Evolutionary conservation across 148 eudicot species (phyloP).

Genomic region (Camellia granthamiana): DNA sequence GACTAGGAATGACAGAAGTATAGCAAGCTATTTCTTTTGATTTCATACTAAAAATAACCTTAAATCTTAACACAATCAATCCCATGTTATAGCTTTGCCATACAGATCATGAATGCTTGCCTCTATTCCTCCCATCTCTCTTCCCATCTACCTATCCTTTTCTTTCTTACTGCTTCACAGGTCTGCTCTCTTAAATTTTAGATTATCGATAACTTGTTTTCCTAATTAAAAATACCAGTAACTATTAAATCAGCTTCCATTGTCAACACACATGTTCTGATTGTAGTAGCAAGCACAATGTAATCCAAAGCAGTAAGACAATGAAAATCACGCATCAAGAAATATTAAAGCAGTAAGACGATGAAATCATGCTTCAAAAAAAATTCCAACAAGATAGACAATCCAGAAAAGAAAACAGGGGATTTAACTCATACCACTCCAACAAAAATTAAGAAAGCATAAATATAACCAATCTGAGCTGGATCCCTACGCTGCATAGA

Average conservation of each 20-base stretch:
- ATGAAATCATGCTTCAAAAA: neutral
- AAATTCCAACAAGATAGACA: slow-evolving; percentile 1
- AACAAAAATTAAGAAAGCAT: slow-evolving; percentile 78
- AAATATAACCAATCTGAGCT: slow-evolving; percentile 81
- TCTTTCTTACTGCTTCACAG: too few relatives aligned
- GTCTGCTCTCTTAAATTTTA: too few relatives aligned
- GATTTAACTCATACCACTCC: slow-evolving; percentile 76
- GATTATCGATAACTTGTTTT: too few relatives aligned
- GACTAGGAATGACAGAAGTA: too few relatives aligned
- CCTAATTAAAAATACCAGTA: too few relatives aligned
- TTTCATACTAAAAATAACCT: too few relatives aligned
- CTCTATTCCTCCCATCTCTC: too few relatives aligned
- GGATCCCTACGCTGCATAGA: slow-evolving; percentile 93
- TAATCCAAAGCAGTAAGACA: neutral
- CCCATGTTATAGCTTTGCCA: too few relatives aligned
- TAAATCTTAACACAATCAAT: too few relatives aligned
- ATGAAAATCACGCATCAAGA: neutral
- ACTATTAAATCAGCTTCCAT: neutral
- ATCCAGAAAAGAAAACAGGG: neutral
- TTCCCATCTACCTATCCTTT: too few relatives aligned
- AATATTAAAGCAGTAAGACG: neutral
- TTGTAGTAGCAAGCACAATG: neutral
- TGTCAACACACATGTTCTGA: neutral
- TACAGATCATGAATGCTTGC: too few relatives aligned
- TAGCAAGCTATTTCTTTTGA: too few relatives aligned